Percentiles rank a stretch among this genome's conserved stretches.
Conservation (phyloP, 1,284 basidiomycete species). For the Malassezia brasiliensis region DNA sequence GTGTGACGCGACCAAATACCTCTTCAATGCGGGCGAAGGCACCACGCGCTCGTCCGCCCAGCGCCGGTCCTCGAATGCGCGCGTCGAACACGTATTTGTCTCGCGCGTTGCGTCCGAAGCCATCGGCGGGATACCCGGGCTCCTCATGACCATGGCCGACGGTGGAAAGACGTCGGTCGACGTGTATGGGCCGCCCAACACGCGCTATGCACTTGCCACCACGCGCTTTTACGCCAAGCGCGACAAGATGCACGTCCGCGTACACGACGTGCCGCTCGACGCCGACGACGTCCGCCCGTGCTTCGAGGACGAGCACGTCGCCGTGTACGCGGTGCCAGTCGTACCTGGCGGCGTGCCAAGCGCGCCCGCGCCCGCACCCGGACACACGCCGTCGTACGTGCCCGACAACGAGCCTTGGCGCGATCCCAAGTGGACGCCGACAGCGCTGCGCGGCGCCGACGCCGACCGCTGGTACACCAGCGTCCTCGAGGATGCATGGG, state of each 20-base stretch:
- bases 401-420: slow-evolving; percentile 17
- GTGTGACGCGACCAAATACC: slow-evolving; percentile 68
- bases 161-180: slow-evolving; percentile 56
- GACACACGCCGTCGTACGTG: neutral
- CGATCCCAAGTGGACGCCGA: slow-evolving; percentile 13
- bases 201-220: slow-evolving; percentile 62
- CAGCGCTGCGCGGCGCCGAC: neutral
- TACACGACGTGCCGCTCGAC: slow-evolving; percentile 20
- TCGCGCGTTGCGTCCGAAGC: slow-evolving; percentile 59
- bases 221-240: slow-evolving; percentile 48
- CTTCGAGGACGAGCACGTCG: slow-evolving; percentile 59
- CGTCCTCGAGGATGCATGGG: slow-evolving; percentile 7
- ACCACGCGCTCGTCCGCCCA: slow-evolving; percentile 65
- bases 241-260: slow-evolving; percentile 24
- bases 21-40: slow-evolving; percentile 78
- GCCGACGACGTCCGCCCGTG: slow-evolving; percentile 15
- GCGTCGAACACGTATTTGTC: slow-evolving; percentile 63
- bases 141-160: slow-evolving; percentile 75
- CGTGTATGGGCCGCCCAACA: slow-evolving; percentile 64
- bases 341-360: slow-evolving; percentile 36
- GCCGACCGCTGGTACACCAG: slow-evolving; percentile 2
- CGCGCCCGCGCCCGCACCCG: neutral
- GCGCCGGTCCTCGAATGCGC: slow-evolving; percentile 58
- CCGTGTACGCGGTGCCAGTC: slow-evolving; percentile 59
- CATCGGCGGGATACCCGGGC: slow-evolving; percentile 52